These are phyloP conservation scores for Populus trichocarpa DNA, from an alignment of 441 rosid species.

Conservation along the genomic window DNA sequence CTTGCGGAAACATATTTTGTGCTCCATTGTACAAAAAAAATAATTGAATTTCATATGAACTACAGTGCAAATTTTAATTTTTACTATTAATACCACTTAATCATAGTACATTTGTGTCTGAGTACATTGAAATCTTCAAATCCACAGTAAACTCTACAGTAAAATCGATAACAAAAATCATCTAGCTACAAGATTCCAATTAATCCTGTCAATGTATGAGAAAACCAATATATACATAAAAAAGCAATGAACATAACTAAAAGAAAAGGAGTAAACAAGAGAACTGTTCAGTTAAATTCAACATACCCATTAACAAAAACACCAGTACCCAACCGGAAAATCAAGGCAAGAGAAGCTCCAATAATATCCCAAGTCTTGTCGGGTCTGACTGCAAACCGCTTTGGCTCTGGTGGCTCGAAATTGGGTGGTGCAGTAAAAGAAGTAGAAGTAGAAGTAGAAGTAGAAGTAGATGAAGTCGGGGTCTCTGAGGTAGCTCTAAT, in stretches of 20 bases:
- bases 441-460: slow-evolving; percentile 22
- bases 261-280: neutral
- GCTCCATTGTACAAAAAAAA: neutral
- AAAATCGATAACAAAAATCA: neutral
- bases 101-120: neutral
- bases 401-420: slow-evolving; percentile 78
- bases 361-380: slow-evolving; percentile 54
- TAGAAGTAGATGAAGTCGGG: slow-evolving; percentile 23
- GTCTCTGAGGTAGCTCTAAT: slow-evolving; percentile 51
- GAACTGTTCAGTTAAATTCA: neutral
- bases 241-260: neutral
- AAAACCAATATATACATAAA: neutral
- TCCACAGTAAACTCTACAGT: neutral
- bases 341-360: slow-evolving; percentile 67
- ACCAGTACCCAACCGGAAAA: slow-evolving; percentile 80
- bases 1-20: neutral
- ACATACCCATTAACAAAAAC: slow-evolving; percentile 75
- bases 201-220: neutral
- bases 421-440: slow-evolving; percentile 61
- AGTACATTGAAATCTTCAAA: neutral
- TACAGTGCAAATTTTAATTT: neutral
- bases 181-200: neutral
- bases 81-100: neutral
- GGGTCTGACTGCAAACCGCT: slow-evolving; percentile 54
- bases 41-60: neutral